phyloP scores from a whole-genome alignment of 2,329 filamentous ascomycete species.

The Chrysosporium queenslandicum region DNA sequence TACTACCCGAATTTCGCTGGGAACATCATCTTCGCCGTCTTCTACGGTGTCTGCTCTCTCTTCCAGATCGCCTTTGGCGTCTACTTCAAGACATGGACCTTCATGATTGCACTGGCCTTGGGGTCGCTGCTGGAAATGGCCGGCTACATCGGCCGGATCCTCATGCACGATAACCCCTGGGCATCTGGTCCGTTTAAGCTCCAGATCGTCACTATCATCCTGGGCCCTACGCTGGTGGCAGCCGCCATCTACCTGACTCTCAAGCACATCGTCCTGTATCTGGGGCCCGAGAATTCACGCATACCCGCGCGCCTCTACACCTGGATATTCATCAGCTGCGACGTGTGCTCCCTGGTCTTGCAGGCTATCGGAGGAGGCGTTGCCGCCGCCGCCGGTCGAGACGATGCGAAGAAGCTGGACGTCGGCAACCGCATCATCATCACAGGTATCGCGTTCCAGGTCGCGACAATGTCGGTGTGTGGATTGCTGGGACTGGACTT shows the following conservation, averaged over 20 bases:
- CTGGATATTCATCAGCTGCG: conserved; percentile 51
- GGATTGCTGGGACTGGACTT: conserved; percentile 33
- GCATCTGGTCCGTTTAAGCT: conserved; percentile 41
- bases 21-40: conserved; percentile 44
- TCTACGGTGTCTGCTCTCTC: conserved; percentile 43
- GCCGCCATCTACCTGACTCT: conserved; percentile 49
- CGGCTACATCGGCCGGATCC: conserved; percentile 48
- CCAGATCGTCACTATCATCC: conserved; percentile 47
- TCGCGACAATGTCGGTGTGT: conserved; percentile 40
- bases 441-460: conserved; percentile 49
- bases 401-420: conserved; percentile 31
- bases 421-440: conserved; percentile 49
- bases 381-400: conserved; percentile 42
- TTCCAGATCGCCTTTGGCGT: conserved; percentile 42
- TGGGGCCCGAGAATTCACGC: conserved; percentile 42
- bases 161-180: conserved; percentile 47
- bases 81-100: conserved; percentile 47
- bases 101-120: conserved; percentile 40
- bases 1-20: conserved; percentile 45
- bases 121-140: conserved; percentile 44
- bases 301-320: conserved; percentile 45
- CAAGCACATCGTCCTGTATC: conserved; percentile 48
- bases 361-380: conserved; percentile 51
- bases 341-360: conserved; percentile 48
- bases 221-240: conserved; percentile 47